Evolutionary conservation across 495 filamentous ascomycete genomes (phyloP).

Genomic region (Penicillium robsamsonii): DNA sequence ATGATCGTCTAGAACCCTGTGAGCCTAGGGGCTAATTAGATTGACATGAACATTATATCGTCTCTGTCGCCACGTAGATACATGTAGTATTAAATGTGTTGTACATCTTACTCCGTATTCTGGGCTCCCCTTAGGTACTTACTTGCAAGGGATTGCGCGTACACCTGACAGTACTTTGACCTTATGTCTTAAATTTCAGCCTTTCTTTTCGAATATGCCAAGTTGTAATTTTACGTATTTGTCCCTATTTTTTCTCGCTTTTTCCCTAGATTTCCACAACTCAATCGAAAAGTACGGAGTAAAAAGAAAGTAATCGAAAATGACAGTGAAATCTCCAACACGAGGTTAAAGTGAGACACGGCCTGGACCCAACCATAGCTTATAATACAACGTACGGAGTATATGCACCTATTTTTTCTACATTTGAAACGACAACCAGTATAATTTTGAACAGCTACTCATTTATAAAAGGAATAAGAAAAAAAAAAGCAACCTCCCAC

Average conservation of each 20-base stretch:
- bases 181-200: not conserved
- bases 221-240: not conserved
- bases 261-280: not conserved
- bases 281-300: not conserved
- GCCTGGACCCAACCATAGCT: not conserved
- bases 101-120: no score
- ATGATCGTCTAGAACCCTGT: constrained; percentile 1
- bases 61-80: no score
- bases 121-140: no score
- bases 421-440: not conserved
- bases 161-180: not conserved
- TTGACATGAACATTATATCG: not conserved
- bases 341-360: constrained; percentile 4
- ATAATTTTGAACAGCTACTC: not conserved
- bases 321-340: not conserved
- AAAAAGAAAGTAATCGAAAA: not conserved
- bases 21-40: not conserved
- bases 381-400: not conserved
- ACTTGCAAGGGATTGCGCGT: no score
- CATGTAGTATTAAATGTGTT: no score
- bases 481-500: not conserved
- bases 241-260: not conserved
- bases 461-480: not conserved
- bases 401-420: not conserved
- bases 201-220: not conserved